A percentile compares a stretch with the other conserved stretches of the same genome.
phyloP scores from a whole-genome alignment of 2,329 filamentous ascomycete genomes.

The Fusarium tjaetaba region DNA sequence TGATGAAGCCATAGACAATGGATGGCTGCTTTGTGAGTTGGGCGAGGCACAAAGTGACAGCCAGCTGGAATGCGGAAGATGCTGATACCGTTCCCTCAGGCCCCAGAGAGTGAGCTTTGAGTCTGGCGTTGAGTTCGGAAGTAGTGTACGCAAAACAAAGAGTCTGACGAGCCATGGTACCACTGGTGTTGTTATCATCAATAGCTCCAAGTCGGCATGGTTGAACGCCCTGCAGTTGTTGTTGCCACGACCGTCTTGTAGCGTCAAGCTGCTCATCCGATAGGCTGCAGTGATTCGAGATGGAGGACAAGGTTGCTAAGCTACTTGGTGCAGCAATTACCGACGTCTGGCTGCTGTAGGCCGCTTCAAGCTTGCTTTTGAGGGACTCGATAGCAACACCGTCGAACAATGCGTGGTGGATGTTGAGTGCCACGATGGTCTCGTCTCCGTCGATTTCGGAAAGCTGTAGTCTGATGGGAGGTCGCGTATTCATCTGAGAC shows the following conservation, averaged over 20 bases:
- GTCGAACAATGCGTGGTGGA: constrained; percentile 21
- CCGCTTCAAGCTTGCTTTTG: constrained; percentile 1
- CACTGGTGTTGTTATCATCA: background rate
- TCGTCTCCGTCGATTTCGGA: fast-evolving
- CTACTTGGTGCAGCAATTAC: fast-evolving
- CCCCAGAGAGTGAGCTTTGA: background rate
- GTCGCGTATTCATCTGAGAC: background rate
- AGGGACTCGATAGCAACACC: constrained; percentile 5
- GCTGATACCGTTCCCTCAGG: background rate
- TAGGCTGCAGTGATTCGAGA: background rate
- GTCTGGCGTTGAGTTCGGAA: background rate
- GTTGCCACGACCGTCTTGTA: background rate
- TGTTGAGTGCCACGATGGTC: background rate
- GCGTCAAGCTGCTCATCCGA: background rate
- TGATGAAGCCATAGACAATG: constrained; percentile 14
- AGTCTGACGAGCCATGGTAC: constrained; percentile 4
- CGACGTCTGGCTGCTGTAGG: background rate
- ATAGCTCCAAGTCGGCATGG: background rate
- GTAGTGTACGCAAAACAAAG: background rate
- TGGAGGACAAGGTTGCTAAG: background rate
- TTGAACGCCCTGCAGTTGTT: background rate
- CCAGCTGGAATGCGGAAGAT: constrained; percentile 12
- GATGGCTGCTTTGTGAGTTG: background rate
- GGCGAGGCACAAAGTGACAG: constrained; percentile 2
- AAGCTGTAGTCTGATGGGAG: background rate